Conservation (phyloP, 164 flowering plant genomes). For the Vitis cinerea region DNA sequence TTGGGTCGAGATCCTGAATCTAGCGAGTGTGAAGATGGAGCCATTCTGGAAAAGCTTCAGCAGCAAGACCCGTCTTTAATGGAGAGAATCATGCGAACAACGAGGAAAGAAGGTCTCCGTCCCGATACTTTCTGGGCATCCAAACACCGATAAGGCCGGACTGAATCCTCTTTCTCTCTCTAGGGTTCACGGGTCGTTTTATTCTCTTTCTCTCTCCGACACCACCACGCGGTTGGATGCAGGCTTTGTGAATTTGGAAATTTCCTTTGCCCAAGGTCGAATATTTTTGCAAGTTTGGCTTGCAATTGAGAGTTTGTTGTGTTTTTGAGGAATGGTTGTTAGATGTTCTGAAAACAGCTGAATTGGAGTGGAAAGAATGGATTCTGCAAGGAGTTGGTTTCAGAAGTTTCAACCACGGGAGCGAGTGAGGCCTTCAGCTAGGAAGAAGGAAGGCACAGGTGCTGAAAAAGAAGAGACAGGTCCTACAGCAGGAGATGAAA, state of each 20-base stretch:
- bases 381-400: conserved; percentile 73
- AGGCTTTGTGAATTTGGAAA: no score
- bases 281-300: no score
- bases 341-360: conserved; percentile 1
- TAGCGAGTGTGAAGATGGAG: no score
- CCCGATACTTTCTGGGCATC: neutral
- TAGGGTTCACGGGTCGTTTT: conserved; percentile 14
- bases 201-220: neutral
- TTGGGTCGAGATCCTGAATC: no score
- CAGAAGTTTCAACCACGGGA: conserved; percentile 64
- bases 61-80: no score
- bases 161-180: conserved; percentile 6
- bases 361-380: conserved; percentile 32
- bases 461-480: conserved; percentile 17
- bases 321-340: neutral
- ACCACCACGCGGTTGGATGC: conserved; percentile 2
- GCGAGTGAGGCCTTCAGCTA: conserved; percentile 27
- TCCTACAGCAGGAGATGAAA: conserved; percentile 37
- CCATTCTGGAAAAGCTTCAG: no score
- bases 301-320: no score
- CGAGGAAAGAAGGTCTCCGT: neutral
- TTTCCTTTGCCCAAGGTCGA: no score
- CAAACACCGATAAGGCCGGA: neutral
- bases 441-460: conserved; percentile 39
- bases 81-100: neutral